Base-by-base conservation (phyloP, 2,329 filamentous ascomycete species). In the Amylocarpus encephaloides region DNA sequence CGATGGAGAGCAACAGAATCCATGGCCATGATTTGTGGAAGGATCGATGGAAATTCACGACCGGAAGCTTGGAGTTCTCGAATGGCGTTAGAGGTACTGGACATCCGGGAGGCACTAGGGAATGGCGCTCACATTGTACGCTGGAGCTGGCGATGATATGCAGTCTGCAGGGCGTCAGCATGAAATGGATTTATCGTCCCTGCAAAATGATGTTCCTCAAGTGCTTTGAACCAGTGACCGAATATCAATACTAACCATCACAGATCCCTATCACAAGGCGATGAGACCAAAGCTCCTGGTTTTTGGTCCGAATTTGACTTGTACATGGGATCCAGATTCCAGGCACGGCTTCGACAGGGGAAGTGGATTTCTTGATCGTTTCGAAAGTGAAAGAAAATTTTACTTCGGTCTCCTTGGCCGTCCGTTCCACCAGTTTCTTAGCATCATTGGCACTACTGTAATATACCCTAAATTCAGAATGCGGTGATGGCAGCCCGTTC, bases 401-500 rank as follows among this genome's bases (percentile, higher is more conserved):
- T 1, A 70, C 69, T 5, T 64, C 61, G 2, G 79, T 82, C 63
- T 83, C 70, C 42, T 49, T 62, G 18, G n/a, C n/a, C n/a, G n/a
- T n/a, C n/a, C 81, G 70, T 61, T 78, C 73, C 0, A 82, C 64
- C 0, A 85, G 67, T 2, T 64, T 64, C 49, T 85, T 75, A 58
- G 73, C 69, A 56, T 84, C 79, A 6, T 81, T 80, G 0, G 72
- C 71, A 18, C 70, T 62, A 29, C n/a, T n/a, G n/a, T n/a, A n/a
- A 85, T 72, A 0, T 59, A 66, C 0, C 82, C 82, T 22, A 75
- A 71, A 1, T 67, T 66, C 13, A 84, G 60, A 1, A 85, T 75
- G 2, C 80, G 74, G 53, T 83, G 83, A 60, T 83, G 77, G 80
- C 80, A 85, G 0, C 81, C 82, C 0, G 79, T 83, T 1, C 80